These are phyloP conservation scores for Nothophytophthora sp. DNA, from an alignment of 352 stramenopile genomes.

Conservation along the genomic window DNA sequence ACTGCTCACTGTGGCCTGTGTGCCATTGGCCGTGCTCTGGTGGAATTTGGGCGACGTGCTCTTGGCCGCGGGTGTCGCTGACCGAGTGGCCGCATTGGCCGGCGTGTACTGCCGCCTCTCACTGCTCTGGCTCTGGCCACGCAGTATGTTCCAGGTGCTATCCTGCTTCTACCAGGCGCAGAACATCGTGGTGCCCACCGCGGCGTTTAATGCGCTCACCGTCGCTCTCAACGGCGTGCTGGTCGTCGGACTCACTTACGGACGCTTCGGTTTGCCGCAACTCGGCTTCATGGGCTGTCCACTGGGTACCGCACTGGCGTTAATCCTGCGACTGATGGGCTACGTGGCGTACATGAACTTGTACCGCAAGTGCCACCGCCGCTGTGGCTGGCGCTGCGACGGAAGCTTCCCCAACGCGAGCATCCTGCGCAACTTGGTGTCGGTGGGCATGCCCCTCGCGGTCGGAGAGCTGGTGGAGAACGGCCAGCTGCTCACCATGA, in stretches of 20 bases:
- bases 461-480: constrained; percentile 74
- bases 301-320: constrained; percentile 58
- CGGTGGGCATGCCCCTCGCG: constrained; percentile 54
- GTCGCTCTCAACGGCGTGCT: constrained; percentile 63
- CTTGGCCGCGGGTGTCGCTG: constrained; percentile 31
- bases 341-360: constrained; percentile 74
- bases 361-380: constrained; percentile 41
- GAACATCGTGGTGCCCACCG: constrained; percentile 73
- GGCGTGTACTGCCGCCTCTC: constrained; percentile 65
- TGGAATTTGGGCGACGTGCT: constrained; percentile 70
- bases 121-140: constrained; percentile 72
- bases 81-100: constrained; percentile 42
- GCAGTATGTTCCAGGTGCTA: constrained; percentile 77
- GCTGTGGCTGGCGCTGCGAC: constrained; percentile 50
- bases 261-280: constrained; percentile 44
- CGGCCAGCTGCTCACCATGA: constrained; percentile 72
- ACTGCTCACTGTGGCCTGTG: constrained; percentile 48
- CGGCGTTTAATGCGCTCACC: constrained; percentile 54
- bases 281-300: constrained; percentile 80
- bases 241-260: constrained; percentile 63
- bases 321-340: constrained; percentile 45
- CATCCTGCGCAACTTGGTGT: constrained; percentile 46
- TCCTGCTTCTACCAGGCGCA: constrained; percentile 80
- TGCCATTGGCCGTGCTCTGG: constrained; percentile 72
- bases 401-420: constrained; percentile 40